Conservation (phyloP, 345 rosid species). For the Trapa bicornis region DNA sequence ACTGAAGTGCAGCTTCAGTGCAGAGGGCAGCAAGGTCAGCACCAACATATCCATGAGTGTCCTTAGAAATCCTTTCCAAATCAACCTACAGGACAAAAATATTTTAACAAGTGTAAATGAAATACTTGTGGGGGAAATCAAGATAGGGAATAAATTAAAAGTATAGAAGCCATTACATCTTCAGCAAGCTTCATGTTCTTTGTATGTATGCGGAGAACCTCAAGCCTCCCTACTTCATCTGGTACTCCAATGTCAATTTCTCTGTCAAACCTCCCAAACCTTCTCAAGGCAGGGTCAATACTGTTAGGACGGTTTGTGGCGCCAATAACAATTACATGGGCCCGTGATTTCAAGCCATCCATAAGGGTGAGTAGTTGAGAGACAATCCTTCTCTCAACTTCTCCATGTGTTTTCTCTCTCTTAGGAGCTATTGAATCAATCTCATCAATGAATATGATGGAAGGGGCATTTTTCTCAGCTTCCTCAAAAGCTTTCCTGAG, state of each 20-base stretch:
- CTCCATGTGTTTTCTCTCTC: constrained; percentile 92
- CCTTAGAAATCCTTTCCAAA: constrained; percentile 75
- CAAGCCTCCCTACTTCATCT: constrained; percentile 97
- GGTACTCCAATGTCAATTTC: constrained; percentile 96
- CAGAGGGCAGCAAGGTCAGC: constrained; percentile 96
- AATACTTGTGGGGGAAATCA: background rate
- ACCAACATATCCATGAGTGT: constrained; percentile 96
- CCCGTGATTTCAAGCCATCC: constrained; percentile 90
- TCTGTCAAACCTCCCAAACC: constrained; percentile 92
- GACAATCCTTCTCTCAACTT: constrained; percentile 95
- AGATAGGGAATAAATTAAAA: background rate
- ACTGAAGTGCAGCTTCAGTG: constrained; percentile 95
- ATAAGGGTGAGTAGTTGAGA: constrained; percentile 89
- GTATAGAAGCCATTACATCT: constrained; percentile 38
- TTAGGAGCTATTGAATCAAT: constrained; percentile 94
- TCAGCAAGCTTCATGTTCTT: constrained; percentile 97
- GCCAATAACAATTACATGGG: constrained; percentile 89
- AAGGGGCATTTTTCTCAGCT: constrained; percentile 96
- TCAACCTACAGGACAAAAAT: constrained; percentile 46
- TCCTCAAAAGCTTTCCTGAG: constrained; percentile 95
- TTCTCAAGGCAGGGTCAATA: constrained; percentile 84
- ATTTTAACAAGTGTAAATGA: background rate
- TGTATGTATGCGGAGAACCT: constrained; percentile 92
- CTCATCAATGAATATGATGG: constrained; percentile 87
- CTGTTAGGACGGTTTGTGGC: constrained; percentile 99